Evolutionary conservation across 192 early-diverging fungal genomes (phyloP).

Genomic region (Allomyces macrogynus): DNA sequence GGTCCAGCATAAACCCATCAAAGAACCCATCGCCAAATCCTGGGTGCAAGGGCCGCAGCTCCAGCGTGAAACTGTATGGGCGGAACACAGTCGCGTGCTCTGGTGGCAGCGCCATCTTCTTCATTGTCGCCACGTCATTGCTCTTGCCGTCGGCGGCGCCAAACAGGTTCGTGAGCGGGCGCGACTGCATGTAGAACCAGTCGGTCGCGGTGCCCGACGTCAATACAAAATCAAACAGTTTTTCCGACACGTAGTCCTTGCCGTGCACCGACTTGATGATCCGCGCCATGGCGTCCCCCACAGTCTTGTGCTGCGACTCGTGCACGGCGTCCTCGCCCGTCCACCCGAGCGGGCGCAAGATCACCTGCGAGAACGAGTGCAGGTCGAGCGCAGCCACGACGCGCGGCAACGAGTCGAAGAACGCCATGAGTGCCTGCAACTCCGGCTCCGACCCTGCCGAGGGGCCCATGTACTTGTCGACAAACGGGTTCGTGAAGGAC

Average conservation of each 20-base stretch:
- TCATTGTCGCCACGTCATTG: neutral
- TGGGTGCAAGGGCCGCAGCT: slow-evolving; percentile 20
- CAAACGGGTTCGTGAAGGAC: slow-evolving; percentile 21
- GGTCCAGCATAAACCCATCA: slow-evolving; percentile 29
- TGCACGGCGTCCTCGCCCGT: slow-evolving; percentile 7
- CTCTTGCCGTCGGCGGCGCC: too few species aligned
- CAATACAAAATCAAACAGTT: slow-evolving; percentile 28
- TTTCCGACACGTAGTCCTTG: slow-evolving; percentile 15
- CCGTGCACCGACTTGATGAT: slow-evolving; percentile 13
- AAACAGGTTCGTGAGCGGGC: too few species aligned
- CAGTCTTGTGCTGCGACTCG: slow-evolving; percentile 10
- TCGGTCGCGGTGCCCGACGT: slow-evolving; percentile 28
- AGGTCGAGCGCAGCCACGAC: slow-evolving; percentile 25
- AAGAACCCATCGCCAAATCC: slow-evolving; percentile 1
- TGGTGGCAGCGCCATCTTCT: neutral
- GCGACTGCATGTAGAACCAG: slow-evolving; percentile 17
- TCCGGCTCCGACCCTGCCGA: slow-evolving; percentile 17
- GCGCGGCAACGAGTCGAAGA: slow-evolving; percentile 15
- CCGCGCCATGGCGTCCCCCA: slow-evolving; percentile 7
- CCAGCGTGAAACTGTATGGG: slow-evolving; percentile 29
- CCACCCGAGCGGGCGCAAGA: slow-evolving; percentile 18
- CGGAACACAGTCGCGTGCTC: slow-evolving; percentile 10
- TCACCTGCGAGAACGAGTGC: slow-evolving; percentile 32
- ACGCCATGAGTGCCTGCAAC: slow-evolving; percentile 18
- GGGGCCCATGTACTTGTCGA: slow-evolving; percentile 23